These are phyloP conservation scores for Neospermospora avenae DNA, from an alignment of 2,329 filamentous ascomycete species.

Conservation along the genomic window DNA sequence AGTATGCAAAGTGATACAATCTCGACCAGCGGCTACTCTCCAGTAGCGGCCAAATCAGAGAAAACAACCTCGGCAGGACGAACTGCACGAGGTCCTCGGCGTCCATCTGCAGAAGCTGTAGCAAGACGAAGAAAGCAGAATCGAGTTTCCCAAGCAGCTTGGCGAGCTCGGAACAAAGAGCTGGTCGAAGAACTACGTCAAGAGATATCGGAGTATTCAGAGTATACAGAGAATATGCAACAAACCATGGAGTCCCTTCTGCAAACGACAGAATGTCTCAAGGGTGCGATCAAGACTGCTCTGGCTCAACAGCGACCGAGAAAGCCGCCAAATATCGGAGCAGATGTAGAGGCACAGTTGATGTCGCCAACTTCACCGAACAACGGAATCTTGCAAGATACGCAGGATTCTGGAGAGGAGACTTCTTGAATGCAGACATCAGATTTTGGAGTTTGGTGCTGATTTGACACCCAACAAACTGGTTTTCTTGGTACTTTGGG, in stretches of 20 bases:
- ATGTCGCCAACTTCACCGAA: slow-evolving; percentile 3
- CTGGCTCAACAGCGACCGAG: not conserved
- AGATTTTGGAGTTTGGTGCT: not conserved
- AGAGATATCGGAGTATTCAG: slow-evolving; percentile 12
- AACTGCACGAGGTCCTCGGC: slow-evolving; percentile 1
- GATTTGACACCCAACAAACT: not conserved
- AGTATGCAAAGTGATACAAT: not conserved
- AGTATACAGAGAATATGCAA: slow-evolving; percentile 13
- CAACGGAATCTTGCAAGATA: not conserved
- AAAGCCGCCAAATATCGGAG: not conserved
- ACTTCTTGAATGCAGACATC: not conserved
- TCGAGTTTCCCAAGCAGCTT: slow-evolving; percentile 10
- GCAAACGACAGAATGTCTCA: slow-evolving; percentile 10
- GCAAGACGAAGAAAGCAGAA: slow-evolving; percentile 13
- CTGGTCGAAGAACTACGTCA: slow-evolving; percentile 14
- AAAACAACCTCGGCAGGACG: not conserved
- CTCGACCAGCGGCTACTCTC: not conserved
- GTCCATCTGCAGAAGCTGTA: slow-evolving; percentile 13
- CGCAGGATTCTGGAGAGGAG: not conserved
- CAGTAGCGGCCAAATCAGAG: not conserved
- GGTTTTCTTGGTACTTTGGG: too few species aligned
- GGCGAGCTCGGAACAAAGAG: slow-evolving; percentile 14
- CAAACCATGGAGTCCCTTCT: slow-evolving; percentile 10
- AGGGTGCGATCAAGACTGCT: slow-evolving; percentile 4
- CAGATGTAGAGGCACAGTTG: slow-evolving; percentile 2